phyloP scores from a whole-genome alignment of 306 rosid species.

The Vigna unguiculata region DNA sequence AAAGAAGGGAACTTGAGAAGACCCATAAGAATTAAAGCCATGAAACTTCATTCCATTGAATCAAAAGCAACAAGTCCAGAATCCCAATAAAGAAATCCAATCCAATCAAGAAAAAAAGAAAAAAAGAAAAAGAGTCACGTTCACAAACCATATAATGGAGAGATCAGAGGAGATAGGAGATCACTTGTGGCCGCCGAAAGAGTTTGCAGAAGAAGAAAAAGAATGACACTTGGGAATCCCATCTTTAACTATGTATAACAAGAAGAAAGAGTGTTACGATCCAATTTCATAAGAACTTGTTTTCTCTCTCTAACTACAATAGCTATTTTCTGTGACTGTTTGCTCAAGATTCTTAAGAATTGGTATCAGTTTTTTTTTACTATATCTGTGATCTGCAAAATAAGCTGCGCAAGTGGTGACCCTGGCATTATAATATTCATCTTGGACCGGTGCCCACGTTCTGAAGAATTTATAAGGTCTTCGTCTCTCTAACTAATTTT shows the following conservation, averaged over 20 bases:
- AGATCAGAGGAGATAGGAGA: slow-evolving; percentile 56
- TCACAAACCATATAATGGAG: slow-evolving; percentile 64
- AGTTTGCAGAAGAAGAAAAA: slow-evolving; percentile 48
- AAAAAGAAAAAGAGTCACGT: not conserved
- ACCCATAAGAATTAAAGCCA: slow-evolving; percentile 14
- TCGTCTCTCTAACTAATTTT: not conserved
- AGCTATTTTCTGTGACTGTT: not conserved
- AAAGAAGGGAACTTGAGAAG: slow-evolving; percentile 12
- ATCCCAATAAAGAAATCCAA: slow-evolving; percentile 20
- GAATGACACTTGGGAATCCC: slow-evolving; percentile 49
- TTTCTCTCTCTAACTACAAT: not conserved
- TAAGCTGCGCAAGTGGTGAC: not conserved
- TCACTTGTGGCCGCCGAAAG: slow-evolving; percentile 47
- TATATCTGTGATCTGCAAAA: not conserved
- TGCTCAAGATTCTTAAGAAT: not conserved
- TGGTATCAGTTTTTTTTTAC: not conserved
- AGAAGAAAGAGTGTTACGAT: not conserved
- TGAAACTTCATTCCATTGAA: slow-evolving; percentile 15
- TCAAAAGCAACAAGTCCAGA: not conserved
- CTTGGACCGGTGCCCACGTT: not conserved
- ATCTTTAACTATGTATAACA: slow-evolving; percentile 43
- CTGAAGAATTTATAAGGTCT: not conserved
- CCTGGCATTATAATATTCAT: not conserved
- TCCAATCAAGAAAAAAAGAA: not conserved
- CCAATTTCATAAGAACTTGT: not conserved